Evolutionary conservation across 2,329 filamentous ascomycete species (phyloP).

Genomic region (Cercospora nicotianae): DNA sequence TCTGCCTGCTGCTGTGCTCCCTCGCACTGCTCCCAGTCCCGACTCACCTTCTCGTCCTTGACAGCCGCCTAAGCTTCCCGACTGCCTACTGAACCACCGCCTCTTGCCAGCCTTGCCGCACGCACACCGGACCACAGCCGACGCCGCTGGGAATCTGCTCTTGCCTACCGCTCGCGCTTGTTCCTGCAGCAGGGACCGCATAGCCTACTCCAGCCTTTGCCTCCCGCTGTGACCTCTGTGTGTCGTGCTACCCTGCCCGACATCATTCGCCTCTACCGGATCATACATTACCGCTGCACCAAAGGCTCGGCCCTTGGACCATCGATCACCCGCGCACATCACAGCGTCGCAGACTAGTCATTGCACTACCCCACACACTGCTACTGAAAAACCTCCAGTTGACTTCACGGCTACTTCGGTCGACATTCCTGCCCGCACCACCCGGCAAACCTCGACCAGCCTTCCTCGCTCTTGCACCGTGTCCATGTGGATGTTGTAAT

Average conservation of each 20-base stretch:
- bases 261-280: constrained; percentile 2
- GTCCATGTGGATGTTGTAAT: constrained; percentile 32
- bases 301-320: constrained; percentile 6
- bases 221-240: background rate
- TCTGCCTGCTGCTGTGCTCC: background rate
- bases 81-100: background rate
- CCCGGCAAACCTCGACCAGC: background rate
- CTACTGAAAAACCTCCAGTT: constrained; percentile 11
- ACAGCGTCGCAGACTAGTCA: constrained; percentile 11
- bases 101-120: background rate
- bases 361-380: constrained; percentile 15
- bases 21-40: background rate
- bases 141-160: background rate
- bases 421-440: background rate
- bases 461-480: background rate
- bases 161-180: background rate
- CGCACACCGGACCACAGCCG: background rate
- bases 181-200: constrained; percentile 14
- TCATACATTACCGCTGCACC: background rate
- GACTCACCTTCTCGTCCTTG: background rate
- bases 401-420: background rate
- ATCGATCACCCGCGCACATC: constrained; percentile 9
- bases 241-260: constrained; percentile 1
- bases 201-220: background rate
- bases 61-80: background rate